These are phyloP conservation scores for Tolypocladium ophioglossoides DNA, from an alignment of 2,329 filamentous ascomycete genomes.

Conservation along the genomic window DNA sequence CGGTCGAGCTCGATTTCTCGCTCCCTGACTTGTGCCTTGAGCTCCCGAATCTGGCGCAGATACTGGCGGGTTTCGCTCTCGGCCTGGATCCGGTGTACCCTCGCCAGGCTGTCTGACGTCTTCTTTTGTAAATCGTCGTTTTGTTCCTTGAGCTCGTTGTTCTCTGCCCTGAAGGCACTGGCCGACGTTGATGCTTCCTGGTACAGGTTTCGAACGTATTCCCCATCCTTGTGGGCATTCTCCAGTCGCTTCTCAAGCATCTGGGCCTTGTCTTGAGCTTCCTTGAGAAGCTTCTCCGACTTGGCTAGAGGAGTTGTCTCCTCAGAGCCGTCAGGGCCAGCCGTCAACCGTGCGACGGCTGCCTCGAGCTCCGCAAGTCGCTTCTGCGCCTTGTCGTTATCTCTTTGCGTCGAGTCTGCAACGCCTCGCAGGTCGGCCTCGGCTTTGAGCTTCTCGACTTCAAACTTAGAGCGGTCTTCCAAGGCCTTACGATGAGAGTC, in stretches of 20 bases:
- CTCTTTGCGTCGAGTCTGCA: constrained; percentile 15
- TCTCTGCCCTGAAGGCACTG: constrained; percentile 33
- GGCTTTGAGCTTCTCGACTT: constrained; percentile 33
- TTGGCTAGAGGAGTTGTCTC: constrained; percentile 15
- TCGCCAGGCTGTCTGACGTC: constrained; percentile 33
- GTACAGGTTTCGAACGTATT: constrained; percentile 48
- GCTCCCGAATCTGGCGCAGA: constrained; percentile 27
- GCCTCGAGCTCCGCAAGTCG: constrained; percentile 27
- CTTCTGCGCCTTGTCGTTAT: constrained; percentile 26
- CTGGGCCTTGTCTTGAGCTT: constrained; percentile 24
- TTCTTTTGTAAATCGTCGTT: constrained; percentile 29
- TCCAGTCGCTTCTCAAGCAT: constrained; percentile 29
- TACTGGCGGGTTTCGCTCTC: constrained; percentile 22
- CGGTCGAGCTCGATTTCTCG: constrained; percentile 40
- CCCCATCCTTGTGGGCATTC: constrained; percentile 35
- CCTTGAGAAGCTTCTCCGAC: constrained; percentile 24
- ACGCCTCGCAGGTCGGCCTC: constrained; percentile 18
- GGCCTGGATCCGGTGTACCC: constrained; percentile 36
- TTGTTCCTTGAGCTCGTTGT: constrained; percentile 30
- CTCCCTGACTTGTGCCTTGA: constrained; percentile 33
- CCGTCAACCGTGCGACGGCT: constrained; percentile 17
- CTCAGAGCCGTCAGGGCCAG: constrained; percentile 9
- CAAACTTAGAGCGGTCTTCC: constrained; percentile 36
- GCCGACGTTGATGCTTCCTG: constrained; percentile 44
- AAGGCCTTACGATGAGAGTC: constrained; percentile 37